Evolutionary conservation across 1,284 basidiomycete genomes (phyloP), one percentile per base, ranked within the genome.

Genomic region (Sporisorium iseilematis-ciliati): DNA sequence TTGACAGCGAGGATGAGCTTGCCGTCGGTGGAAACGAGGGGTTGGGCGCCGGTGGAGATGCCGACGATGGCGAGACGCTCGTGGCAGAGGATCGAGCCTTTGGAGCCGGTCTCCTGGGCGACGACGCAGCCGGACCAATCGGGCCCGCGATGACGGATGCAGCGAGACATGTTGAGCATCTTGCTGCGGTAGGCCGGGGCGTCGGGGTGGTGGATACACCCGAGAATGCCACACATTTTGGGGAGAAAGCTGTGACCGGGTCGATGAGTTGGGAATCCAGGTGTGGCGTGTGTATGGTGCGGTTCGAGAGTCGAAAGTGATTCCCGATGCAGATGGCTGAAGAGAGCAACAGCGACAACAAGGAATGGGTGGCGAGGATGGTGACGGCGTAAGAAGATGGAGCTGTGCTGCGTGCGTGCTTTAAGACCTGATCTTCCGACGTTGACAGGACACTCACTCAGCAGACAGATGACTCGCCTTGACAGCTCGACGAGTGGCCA

Each of bases 31-130:
- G 92, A 94, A 75, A 92, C 87, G 60, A 99, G 89, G 23, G 97
- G 97, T 86, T 99, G 97, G 42, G 97, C 97, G 79, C 97, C 97
- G 31, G 95, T 93, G 86, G 98, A 96, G 79, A 99, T 94, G 83
- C 97, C 97, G 70, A 99, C 97, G 85, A 99, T 94, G 46, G 97
- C 97, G 57, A 99, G 89, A 76, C 87, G 83, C 79, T 87, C 87
- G 79, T 87, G 86, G 67, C 86, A 87, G 55, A 87, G 82, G 29
- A 85, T 81, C 60, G 76, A 79, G 26, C 83, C 83, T 42, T 81
- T 79, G 43, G 75, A 57, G 50, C 60, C 63, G 8, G 74, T 54
- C 50, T 84, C 80, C 40, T 57, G 67, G 31, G 79, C 67, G 43
- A 85, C 83, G 38, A 84, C 75, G 62, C 82, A 84, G 29, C 84